A percentile compares a stretch with the other conserved stretches of the same genome.
These are phyloP conservation scores for Cicer arietinum DNA, from an alignment of 306 rosid genomes.

Conservation along the genomic window DNA sequence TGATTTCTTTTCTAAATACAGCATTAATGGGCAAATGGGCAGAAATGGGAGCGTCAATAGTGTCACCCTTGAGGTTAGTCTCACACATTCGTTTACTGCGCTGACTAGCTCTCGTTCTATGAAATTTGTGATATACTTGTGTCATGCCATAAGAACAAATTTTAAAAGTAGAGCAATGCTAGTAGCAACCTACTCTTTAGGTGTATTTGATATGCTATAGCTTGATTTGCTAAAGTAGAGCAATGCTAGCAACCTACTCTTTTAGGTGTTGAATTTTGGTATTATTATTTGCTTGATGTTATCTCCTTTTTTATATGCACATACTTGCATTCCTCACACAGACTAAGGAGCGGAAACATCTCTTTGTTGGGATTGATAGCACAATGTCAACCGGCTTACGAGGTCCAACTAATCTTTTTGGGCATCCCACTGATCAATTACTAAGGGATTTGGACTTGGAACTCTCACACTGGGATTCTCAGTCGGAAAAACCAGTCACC, in stretches of 20 bases:
- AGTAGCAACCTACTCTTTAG: constrained; percentile 8
- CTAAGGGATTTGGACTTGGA: constrained; percentile 73
- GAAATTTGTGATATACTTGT: constrained; percentile 7
- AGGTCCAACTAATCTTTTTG: constrained; percentile 93
- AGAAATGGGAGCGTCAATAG: constrained; percentile 65
- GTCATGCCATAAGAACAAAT: constrained; percentile 6
- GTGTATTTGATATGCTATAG: background rate
- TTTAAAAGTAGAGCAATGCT: constrained; percentile 7
- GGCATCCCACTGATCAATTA: constrained; percentile 87
- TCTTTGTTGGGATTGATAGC: constrained; percentile 89
- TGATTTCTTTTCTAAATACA: constrained; percentile 85
- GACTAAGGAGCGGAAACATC: constrained; percentile 70
- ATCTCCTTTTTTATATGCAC: constrained; percentile 40
- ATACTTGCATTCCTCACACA: constrained; percentile 48
- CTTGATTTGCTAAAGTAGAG: too few relatives aligned
- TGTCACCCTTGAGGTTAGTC: constrained; percentile 80
- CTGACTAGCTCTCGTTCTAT: constrained; percentile 27
- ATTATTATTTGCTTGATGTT: constrained; percentile 36
- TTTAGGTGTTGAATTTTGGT: background rate
- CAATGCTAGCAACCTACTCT: too few relatives aligned
- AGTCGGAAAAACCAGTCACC: constrained; percentile 61
- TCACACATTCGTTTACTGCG: constrained; percentile 17
- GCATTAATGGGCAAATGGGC: constrained; percentile 80
- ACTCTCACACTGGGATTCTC: constrained; percentile 85
- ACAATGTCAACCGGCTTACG: constrained; percentile 78